Conservation (phyloP, 1,284 basidiomycete species). For the Xanthoconium separans region DNA sequence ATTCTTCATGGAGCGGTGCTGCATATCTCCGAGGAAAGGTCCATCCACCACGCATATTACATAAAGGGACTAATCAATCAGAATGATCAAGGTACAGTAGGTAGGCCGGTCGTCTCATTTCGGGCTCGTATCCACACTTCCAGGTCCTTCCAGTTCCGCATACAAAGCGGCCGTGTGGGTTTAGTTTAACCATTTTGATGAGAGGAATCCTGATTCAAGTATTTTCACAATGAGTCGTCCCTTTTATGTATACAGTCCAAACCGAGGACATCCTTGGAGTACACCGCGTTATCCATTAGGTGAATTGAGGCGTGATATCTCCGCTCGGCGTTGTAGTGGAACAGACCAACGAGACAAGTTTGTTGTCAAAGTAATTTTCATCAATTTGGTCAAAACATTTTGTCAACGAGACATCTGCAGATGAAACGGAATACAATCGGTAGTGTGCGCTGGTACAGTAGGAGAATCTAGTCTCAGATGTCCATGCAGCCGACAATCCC, state of each 20-base stretch:
- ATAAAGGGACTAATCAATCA: background rate
- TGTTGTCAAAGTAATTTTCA: too few species aligned
- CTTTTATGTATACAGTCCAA: too few species aligned
- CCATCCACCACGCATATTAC: background rate
- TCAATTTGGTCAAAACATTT: background rate
- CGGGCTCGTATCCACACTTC: background rate
- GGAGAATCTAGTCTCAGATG: background rate
- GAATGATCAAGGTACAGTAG: background rate
- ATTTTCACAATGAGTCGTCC: too few species aligned
- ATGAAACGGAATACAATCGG: background rate
- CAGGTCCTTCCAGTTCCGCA: too few species aligned
- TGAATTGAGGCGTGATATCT: too few species aligned
- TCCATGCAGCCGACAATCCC: slow-evolving; percentile 40
- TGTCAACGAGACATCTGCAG: background rate
- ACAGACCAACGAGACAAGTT: too few species aligned
- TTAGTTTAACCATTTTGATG: too few species aligned
- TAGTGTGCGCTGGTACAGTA: background rate
- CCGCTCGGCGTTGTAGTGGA: too few species aligned
- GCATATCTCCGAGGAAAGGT: slow-evolving; percentile 7
- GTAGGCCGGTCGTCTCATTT: background rate
- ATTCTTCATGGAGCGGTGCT: slow-evolving; percentile 3
- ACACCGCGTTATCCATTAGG: too few species aligned
- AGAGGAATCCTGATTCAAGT: too few species aligned
- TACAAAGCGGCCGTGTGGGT: too few species aligned
- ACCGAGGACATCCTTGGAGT: too few species aligned